Base-by-base conservation (phyloP, 2,329 filamentous ascomycete genomes). In the Rhynchosporium agropyri region DNA sequence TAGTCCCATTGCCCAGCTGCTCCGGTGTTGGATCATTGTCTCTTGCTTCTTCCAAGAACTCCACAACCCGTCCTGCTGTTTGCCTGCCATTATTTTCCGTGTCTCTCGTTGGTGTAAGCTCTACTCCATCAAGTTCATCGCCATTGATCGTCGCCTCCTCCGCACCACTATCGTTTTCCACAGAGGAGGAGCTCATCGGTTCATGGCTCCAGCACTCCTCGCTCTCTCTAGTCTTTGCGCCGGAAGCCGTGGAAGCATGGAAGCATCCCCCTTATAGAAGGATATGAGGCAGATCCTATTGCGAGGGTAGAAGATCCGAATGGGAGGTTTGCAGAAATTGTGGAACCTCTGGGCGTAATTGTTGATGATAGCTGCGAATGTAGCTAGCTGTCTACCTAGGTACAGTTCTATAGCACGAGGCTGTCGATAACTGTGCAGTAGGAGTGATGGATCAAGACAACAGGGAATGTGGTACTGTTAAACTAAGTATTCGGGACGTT, bases 161-260 rank as follows among this genome's bases (percentile, higher is more conserved):
- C 79, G 79, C 83, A 79, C 84, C 83, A 77, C 82, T 81, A 76
- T 85, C 80, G 77, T 79, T 84, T 80, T 83, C 83, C 80, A 81
- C 81, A 77, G 81, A 81, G 81, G 81, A 84, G 80, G 84, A 86
- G 85, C 85, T 89, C 88, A 90, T 90, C 67, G 63, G 72, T 62
- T 73, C 76, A 72, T 71, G 65, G 68, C 68, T 70, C 71, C 67
- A 67, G 66, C 56, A 42, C 53, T 58, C 57, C 61, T 58, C 60
- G 20, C 57, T 60, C 51, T 61, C 46, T 45, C 46, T 40, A 40
- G 54, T 71, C 63, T 65, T 68, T 72, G 70, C 72, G 70, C 70
- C 69, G 64, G 63, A 66, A 64, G 68, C 59, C 62, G 64, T 68
- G 61, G 64, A 67, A 64, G 69, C 64, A 66, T 68, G 62, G 51